Evolutionary conservation across 805 yeast species (phyloP), one percentile per base, ranked within the genome.

Genomic region (Myxozyma vanderwaltii): DNA sequence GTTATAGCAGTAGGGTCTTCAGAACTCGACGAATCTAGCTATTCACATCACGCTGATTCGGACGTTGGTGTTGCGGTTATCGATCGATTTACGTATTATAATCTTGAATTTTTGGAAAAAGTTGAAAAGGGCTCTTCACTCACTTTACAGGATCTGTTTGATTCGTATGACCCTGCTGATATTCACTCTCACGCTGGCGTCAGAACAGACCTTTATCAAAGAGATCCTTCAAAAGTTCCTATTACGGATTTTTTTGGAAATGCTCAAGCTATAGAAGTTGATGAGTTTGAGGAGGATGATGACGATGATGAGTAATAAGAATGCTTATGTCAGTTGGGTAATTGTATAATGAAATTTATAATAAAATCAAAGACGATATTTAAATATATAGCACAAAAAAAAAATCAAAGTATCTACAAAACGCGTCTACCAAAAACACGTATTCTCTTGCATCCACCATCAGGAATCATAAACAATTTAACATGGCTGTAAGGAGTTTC

Each of bases 51-150:
- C 72, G 89, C 97, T 0, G 99, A 94, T 72, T 82, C 87, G 46
- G 97, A 92, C 69, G 84, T 94, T 50, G 99, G 99, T 6, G 98
- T 94, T 52, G 97, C 99, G 0, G 97, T 94, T 12, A 94, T 94
- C 69, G 99, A 94, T 73, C 79, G 99, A 68, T 94, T 94, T 76
- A 94, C 99, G 0, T 91, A 91, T 72, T 90, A 83, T 74, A 91
- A 90, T 54, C 79, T 94, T 66, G 97, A 91, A 59, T 94, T 86
- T 70, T 79, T 94, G 69, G 99, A 92, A 74, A 78, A 81, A 40
- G 84, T 94, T 52, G 86, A 88, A 56, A 88, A 84, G 72, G 84
- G 85, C 66, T 89, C 96, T 0, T 77, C 82, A 27, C 76, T 78
- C 63, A 89, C 97, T 2, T 76, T 94, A 70, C 86, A 87, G 68